Evolutionary conservation across 345 rosid species (phyloP).

Genomic region (Durio zibethinus): DNA sequence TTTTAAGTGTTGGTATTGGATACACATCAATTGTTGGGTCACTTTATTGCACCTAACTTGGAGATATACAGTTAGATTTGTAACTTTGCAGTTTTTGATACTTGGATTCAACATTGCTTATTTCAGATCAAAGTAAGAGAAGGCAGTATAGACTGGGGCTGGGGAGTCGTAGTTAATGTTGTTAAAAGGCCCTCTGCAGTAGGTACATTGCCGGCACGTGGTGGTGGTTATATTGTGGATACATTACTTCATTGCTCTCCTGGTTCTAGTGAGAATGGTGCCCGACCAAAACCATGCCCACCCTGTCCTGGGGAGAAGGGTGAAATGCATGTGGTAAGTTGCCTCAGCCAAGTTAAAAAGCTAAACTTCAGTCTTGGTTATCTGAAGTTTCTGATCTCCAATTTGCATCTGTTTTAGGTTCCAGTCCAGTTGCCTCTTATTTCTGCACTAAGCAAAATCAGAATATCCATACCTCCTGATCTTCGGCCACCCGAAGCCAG

Average conservation of each 20-base stretch:
- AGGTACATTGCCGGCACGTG: conserved; percentile 54
- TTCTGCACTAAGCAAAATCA: conserved; percentile 74
- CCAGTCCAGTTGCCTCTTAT: conserved; percentile 91
- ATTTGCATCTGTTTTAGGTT: conserved; percentile 49
- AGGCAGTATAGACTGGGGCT: conserved; percentile 98
- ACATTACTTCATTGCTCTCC: conserved; percentile 90
- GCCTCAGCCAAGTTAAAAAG: neutral
- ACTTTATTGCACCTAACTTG: neutral
- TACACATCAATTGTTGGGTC: neutral
- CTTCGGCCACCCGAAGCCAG: conserved; percentile 95
- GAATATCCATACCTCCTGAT: conserved; percentile 78
- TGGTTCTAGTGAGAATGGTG: conserved; percentile 74
- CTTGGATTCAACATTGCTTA: conserved; percentile 17
- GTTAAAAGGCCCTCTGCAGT: conserved; percentile 66
- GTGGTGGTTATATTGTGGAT: conserved; percentile 83
- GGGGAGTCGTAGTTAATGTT: conserved; percentile 98
- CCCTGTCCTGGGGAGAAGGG: conserved; percentile 94
- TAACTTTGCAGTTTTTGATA: neutral
- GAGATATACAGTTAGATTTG: neutral
- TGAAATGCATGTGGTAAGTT: conserved; percentile 98
- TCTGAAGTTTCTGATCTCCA: conserved; percentile 16
- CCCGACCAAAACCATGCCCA: conserved; percentile 88
- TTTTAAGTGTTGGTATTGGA: neutral
- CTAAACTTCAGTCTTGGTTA: neutral
- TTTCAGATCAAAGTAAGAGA: conserved; percentile 87